Evolutionary conservation across 2,329 filamentous ascomycete genomes (phyloP), one percentile per base, ranked within the genome.

Genomic region (Cryphonectria carpinicola): DNA sequence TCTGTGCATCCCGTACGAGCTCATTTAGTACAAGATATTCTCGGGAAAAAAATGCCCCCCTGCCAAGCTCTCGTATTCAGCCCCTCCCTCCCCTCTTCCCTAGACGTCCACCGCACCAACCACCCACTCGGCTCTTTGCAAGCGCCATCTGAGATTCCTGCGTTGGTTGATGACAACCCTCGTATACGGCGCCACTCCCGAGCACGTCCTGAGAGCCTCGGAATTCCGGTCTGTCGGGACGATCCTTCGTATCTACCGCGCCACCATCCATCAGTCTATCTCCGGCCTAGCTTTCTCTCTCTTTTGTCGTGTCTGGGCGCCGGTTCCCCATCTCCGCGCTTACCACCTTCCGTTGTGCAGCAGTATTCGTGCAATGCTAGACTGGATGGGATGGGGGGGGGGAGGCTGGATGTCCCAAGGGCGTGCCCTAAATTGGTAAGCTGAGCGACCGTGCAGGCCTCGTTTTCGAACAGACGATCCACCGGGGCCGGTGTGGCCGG

Each of bases 161-260:
- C 25, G 54, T 19, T 62, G 17, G 14, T 8, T 52, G 25, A 28
- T 52, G 43, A 35, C 63, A 49, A 49, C 35, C 46, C 63, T 54
- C 63, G 46, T 65, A 49, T 65, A 54, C 25, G n/a, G 17, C 25
- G 25, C 41, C 41, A 35, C 39, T 49, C 25, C 28, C 46, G 46
- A 39, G 22, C 37, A 39, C 22, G 43, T 32, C 46, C 60, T 41
- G 35, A 4, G 3, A 11, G 46, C 49, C 46, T 35, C 64, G 46
- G 63, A 22, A n/a, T 25, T 66, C 64, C 64, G 64, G 49, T 56
- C 46, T 39, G 46, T 66, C 64, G 64, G 46, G 49, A 39, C 64
- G 22, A 66, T 66, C 64, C 43, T 35, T 66, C 64, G 46, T 54
- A n/a, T 49, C 46, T 49, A n/a, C 46, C 25, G 8, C 32, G 46